Evolutionary conservation across 2,329 filamentous ascomycete genomes (phyloP), one percentile per base, ranked within the genome.

Genomic region (Verticillium longisporum): DNA sequence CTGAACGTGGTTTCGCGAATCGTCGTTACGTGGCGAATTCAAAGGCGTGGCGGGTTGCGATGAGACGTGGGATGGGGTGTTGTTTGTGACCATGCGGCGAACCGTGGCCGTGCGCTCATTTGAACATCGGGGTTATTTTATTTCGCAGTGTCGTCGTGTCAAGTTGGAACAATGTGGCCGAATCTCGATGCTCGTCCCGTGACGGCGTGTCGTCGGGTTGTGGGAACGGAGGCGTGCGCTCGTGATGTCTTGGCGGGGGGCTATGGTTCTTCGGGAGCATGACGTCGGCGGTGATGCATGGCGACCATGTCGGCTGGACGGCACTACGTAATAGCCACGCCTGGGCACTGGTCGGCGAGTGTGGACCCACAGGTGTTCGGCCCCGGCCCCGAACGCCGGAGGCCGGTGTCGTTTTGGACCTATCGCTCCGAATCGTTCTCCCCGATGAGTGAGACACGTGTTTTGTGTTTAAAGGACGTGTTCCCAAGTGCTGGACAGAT

Each of bases 151-250:
- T 18, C n/a, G n/a, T 4, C 7, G n/a, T 50, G n/a, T n/a, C 41
- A 57, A 58, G 62, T 57, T 64, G 53, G 57, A 56, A 58, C 57
- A 13, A 45, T 57, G 62, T 57, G 13, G n/a, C 3, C 11, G 9
- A 18, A 50, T 50, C n/a, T 50, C 18, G 45, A 50, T 50, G 45
- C 11, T 50, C 21, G 18, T 18, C 4, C 45, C 45, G 21, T 50
- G 45, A 50, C 45, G 45, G 18, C 15, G 45, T 10, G 6, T 21
- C 13, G 18, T 50, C 21, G 10, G 45, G 45, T n/a, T n/a, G 18
- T 21, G 45, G 21, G 45, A 26, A 50, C n/a, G 18, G 18, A 21
- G 18, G 6, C 10, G 45, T 50, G 18, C 45, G n/a, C 45, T 50
- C 45, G 45, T 21, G 45, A 50, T 50, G 15, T 4, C n/a, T 18